Percentiles rank a stretch among this genome's conserved stretches.
Evolutionary conservation across 2,329 filamentous ascomycete species (phyloP).

Genomic region (Pseudogymnoascus sp.): DNA sequence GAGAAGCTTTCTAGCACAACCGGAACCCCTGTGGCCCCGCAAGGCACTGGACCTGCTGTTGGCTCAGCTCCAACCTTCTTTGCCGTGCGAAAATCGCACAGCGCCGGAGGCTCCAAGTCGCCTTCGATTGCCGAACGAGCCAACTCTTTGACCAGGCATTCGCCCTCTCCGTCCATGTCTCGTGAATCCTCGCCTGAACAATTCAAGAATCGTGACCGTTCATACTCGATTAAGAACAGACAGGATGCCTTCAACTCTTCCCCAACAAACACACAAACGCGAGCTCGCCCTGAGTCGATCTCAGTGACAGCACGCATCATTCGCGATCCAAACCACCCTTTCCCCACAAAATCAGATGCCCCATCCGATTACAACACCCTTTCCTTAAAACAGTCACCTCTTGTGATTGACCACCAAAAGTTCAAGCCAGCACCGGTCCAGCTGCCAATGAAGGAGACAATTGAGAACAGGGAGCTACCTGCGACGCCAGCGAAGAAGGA

Average conservation of each 20-base stretch:
- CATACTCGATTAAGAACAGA: conserved; percentile 22
- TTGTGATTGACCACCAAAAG: conserved; percentile 51
- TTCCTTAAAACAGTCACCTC: conserved; percentile 52
- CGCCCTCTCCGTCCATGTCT: conserved; percentile 35
- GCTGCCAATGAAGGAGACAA: conserved; percentile 6
- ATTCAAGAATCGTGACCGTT: conserved; percentile 24
- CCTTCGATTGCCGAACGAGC: conserved; percentile 33
- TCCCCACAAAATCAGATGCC: conserved; percentile 37
- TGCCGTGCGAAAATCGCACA: conserved; percentile 44
- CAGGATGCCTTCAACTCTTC: conserved; percentile 21
- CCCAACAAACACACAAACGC: conserved; percentile 26
- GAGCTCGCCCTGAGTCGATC: conserved; percentile 63
- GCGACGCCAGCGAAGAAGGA: conserved; percentile 25
- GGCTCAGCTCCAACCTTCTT: conserved; percentile 45
- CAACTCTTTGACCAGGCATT: conserved; percentile 28
- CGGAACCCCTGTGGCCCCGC: conserved; percentile 32
- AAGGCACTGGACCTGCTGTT: conserved; percentile 21
- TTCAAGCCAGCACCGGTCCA: conserved; percentile 14
- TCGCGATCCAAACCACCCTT: conserved; percentile 49
- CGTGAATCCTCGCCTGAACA: conserved; percentile 43
- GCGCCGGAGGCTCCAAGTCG: conserved; percentile 28
- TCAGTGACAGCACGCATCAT: conserved; percentile 82
- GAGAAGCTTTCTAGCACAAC: conserved; percentile 61
- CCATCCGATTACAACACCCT: conserved; percentile 39
- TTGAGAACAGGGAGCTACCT: not conserved